Base-by-base conservation (phyloP, 129 eudicot species). In the Sambucus nigra region DNA sequence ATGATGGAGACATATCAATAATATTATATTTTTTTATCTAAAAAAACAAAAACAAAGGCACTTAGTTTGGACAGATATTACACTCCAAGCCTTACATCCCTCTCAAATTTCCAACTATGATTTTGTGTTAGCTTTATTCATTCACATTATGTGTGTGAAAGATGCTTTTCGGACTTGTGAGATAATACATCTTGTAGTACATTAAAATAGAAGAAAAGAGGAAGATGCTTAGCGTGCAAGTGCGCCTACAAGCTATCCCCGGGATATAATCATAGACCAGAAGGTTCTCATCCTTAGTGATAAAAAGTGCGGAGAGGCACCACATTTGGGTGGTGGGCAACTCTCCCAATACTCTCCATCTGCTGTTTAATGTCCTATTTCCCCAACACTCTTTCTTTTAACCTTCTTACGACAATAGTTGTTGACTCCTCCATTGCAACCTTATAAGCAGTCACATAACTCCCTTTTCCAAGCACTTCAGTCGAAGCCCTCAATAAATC, bases 271-370 rank as follows among this genome's bases (percentile, higher is more conserved):
- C 95, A 49, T 73, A 78, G 15, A 81, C 95, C 14, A 86, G 84
- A 51, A 86, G 91, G 61, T 86, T 86, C 70, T 87, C 96, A 63
- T 87, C 96, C 63, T 79, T 87, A 17, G 87, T 82, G 82, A 60
- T 86, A 86, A 75, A 81, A 86, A 53, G 95, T 92, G 2, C 95
- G 84, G 44, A 86, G 77, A 61, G 95, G 95, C 52, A 81, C 84
- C 15, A 78, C 75, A 73, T 81, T 81, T 51, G 83, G 77, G 53
- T 86, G 95, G 61, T 81, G 95, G 31, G 87, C 91, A 28, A 81
- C 84, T 78, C 95, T 78, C 54, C 95, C 95, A 31, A 86, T 70
- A 32, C 71, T 65, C 55, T 86, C 95, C 95, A 86, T 86, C 47
- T 86, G 95, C 58, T 81, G 91, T 53, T 86, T 92, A 54, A 86